Percentiles rank a stretch among this genome's conserved stretches.
These are phyloP conservation scores for Plantago ovata DNA, from an alignment of 257 asterid species.

Conservation along the genomic window DNA sequence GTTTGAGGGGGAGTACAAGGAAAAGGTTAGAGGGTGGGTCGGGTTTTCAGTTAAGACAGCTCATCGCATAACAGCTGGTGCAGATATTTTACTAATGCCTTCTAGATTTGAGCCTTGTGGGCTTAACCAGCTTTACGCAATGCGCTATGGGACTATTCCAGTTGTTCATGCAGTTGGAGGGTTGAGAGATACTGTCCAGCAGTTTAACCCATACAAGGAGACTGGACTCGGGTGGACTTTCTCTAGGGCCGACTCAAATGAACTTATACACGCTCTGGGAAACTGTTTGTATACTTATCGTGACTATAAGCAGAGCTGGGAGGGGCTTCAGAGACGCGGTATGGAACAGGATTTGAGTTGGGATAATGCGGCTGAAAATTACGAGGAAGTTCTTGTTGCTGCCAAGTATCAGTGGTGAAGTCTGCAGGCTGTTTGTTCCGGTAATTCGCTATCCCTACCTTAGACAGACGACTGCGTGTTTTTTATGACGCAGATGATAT, in stretches of 20 bases:
- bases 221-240: slow-evolving; percentile 95
- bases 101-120: slow-evolving; percentile 98
- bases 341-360: slow-evolving; percentile 84
- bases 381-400: slow-evolving; percentile 83
- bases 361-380: slow-evolving; percentile 82
- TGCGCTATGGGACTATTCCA: slow-evolving; percentile 84
- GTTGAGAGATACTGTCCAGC: slow-evolving; percentile 80
- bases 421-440: not conserved
- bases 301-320: slow-evolving; percentile 78
- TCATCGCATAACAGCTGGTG: slow-evolving; percentile 90
- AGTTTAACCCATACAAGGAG: slow-evolving; percentile 78
- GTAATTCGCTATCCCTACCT: too few relatives aligned
- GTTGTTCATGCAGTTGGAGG: slow-evolving; percentile 98
- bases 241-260: slow-evolving; percentile 46
- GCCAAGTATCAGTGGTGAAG: slow-evolving; percentile 90
- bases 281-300: slow-evolving; percentile 77
- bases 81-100: slow-evolving; percentile 82
- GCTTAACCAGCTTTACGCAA: slow-evolving; percentile 91
- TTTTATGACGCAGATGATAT: too few relatives aligned
- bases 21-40: slow-evolving; percentile 80
- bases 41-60: slow-evolving; percentile 88
- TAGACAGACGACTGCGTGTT: too few relatives aligned
- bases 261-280: slow-evolving; percentile 63
- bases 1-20: slow-evolving; percentile 58
- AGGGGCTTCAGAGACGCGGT: slow-evolving; percentile 81